Base-by-base conservation (phyloP, 495 filamentous ascomycete species). In the Penicillium steckii region DNA sequence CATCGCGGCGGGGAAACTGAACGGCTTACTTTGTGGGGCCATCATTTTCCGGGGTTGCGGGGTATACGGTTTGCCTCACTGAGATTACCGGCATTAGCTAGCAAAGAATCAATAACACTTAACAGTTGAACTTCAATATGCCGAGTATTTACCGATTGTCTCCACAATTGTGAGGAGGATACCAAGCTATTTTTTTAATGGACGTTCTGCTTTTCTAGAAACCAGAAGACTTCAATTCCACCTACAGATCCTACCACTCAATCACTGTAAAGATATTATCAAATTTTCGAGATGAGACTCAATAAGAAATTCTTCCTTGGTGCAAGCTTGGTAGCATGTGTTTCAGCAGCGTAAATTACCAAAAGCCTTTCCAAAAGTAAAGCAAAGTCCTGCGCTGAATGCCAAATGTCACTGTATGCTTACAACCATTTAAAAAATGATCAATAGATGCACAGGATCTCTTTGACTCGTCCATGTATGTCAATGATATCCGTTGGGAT, bases 401-500 rank as follows among this genome's bases (percentile, higher is more conserved):
- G 29, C 57, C 57, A 7, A 30, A 32, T 10, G 29, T 1, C 5
- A 4, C 29, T 32, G 29, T 3, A 12, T 32, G 10, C n/a, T 32
- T n/a, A n/a, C n/a, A 32, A 32, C 29, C 9, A 13, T 8, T 5
- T 5, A n/a, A n/a, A n/a, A n/a, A n/a, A 2, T 19, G 6, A 37
- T 23, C 17, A 25, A 33, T 44, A 68, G 65, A 52, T 43, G 65
- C 65, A 15, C 59, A 68, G 47, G 50, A 52, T 24, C 50, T 68
- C 6, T 68, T 68, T 37, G 55, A 68, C 46, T 68, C 51, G 30
- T 59, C 62, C 1, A 68, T 68, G 59, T 46, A 51, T 22, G 57
- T 65, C 46, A 65, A 62, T 45, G 65, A 65, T 38, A 49, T 56
- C 8, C 56, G 65, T 1, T 68, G 55, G 52, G 65, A 68, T 26